Evolutionary conservation across 2,329 filamentous ascomycete species (phyloP), one percentile per base, ranked within the genome.

Genomic region (Xylariales sp.): DNA sequence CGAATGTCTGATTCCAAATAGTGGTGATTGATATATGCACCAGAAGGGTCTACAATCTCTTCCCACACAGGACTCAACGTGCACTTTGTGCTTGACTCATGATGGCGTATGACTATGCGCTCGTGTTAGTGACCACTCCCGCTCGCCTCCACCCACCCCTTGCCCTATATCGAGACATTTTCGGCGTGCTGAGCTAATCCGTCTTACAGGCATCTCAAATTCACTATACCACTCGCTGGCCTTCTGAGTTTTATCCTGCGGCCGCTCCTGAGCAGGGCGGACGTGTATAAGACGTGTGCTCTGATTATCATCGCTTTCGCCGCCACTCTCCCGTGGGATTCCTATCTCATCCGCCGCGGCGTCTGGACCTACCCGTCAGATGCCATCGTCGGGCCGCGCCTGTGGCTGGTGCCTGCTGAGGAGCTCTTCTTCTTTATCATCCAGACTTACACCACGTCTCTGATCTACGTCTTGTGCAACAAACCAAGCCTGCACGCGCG

Each of bases 341-440:
- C 82, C 7, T 86, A 86, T 57, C 70, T 88, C 28, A 84, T 89
- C 49, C 74, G 71, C 46, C 76, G 68, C 38, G 64, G 69, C 30
- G 74, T 88, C 52, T 88, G 85, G 84, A 81, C 77, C 8, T 89
- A 88, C 51, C 83, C 84, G 2, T 61, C 69, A 10, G 65, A 78
- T 51, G 83, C 76, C 15, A 74, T 88, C 21, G 51, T 83, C 24
- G 85, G 84, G 0, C 69, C 69, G 0, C 81, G 69, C 2, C 54
- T 86, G 13, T 76, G 76, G 49, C 64, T 66, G n/a, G 84, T 88
- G 14, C 84, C 85, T 0, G 57, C 72, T 5, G 85, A 88, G 51
- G 84, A 88, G 55, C 60, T 88, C 5, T 88, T 88, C 61, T 88
- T 88, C 69, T 88, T 88, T 55, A 61, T 85, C 15, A 76, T 88